Base-by-base conservation (phyloP, 2,329 filamentous ascomycete genomes). In the Stemphylium lycopersici region DNA sequence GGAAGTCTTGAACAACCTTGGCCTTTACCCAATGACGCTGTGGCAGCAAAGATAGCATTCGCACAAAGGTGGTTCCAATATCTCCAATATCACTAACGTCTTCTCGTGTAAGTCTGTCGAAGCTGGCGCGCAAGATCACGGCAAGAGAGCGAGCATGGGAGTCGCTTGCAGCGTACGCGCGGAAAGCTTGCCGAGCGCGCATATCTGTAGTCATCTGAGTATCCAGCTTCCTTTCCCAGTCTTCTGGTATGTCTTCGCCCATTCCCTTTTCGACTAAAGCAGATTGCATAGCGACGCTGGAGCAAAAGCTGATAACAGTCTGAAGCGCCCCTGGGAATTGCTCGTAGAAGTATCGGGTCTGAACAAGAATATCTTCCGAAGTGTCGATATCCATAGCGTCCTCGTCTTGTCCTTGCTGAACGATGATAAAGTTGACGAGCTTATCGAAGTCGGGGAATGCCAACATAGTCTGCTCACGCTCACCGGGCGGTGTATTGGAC, bases 201-300 rank as follows among this genome's bases (percentile, higher is more conserved):
- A 88, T 81, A 66, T 93, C 89, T 4, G 88, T 90, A 36, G 86
- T 83, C 26, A 95, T 80, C 6, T 89, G 81, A 1, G 87, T 84
- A 62, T 93, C 89, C 2, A 98, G 80, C 62, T 89, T 88, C 40
- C 87, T 82, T 70, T 92, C 89, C 95, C 95, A 98, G 58, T 93
- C 90, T 40, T 89, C 86, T 62, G 93, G 89, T 20, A 91, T 73
- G 8, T 83, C 81, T 20, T 82, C 72, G 3, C 73, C 69, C 12
- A 81, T 75, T 0, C 73, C 68, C 11, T 78, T 77, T 11, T 76
- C 70, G 18, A 64, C 53, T 22, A 88, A 74, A 36, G 86, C 84
- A 66, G 85, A 78, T 61, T 83, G 79, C 32, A 88, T 76, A 3
- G 89, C 76, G 26, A 89, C 80, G 50, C 84, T 83, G 15, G 85